Conservation (phyloP, 2,329 filamentous ascomycete species). For the Ophiostoma sp. region DNA sequence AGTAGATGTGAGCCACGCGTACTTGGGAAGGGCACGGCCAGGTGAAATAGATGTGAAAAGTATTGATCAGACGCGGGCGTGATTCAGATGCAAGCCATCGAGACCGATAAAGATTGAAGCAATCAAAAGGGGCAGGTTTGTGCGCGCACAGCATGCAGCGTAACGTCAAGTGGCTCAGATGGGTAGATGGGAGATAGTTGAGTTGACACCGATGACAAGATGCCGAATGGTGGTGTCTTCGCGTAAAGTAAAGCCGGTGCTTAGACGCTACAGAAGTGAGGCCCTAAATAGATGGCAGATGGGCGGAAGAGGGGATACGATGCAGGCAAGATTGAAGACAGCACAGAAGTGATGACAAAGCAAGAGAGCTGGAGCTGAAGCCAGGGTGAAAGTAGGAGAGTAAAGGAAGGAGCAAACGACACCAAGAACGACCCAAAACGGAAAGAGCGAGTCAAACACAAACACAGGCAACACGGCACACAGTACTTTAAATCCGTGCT, state of each 20-base stretch:
- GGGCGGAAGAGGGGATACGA: not conserved
- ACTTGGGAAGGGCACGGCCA: not conserved
- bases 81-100: not conserved
- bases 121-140: not conserved
- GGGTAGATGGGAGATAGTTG: too few species aligned
- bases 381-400: not conserved
- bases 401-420: conserved; percentile 12
- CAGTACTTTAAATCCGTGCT: not conserved
- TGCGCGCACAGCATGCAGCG: conserved; percentile 14
- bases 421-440: not conserved
- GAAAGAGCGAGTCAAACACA: conserved; percentile 7
- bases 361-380: not conserved
- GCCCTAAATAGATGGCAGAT: not conserved
- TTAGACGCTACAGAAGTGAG: not conserved
- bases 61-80: not conserved
- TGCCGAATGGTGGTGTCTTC: not conserved
- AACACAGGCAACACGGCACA: conserved; percentile 9
- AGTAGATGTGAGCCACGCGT: not conserved
- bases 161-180: conserved; percentile 12
- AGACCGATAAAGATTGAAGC: not conserved
- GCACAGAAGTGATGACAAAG: conserved; percentile 2
- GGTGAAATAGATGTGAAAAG: too few species aligned
- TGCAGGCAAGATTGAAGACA: not conserved
- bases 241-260: not conserved
- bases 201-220: not conserved